Evolutionary conservation across 2,329 filamentous ascomycete species (phyloP), one percentile per base, ranked within the genome.

Genomic region (Penicillium paneum): DNA sequence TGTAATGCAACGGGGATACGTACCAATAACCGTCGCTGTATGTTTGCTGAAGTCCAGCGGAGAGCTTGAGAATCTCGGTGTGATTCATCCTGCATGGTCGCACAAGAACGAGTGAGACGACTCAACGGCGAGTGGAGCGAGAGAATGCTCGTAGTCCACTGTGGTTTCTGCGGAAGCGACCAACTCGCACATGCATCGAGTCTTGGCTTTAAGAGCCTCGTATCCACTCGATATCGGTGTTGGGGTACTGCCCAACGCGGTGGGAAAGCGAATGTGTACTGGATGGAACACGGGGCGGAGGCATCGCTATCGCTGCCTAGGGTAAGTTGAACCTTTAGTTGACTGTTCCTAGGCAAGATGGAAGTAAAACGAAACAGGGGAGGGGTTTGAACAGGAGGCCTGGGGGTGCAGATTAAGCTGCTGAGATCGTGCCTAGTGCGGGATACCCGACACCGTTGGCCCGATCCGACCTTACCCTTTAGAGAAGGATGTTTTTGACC

Each of bases 391-490:
- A 13, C 42, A 44, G 35, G 21, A 26, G 8, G 21, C 29, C 17
- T 43, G 47, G 28, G n/a, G 19, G 28, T 34, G 50, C 36, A 48
- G 44, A 36, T 44, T 49, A 39, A 43, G 46, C 40, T 11, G 43
- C 19, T 53, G 43, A 41, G 44, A 41, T 41, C 36, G 24, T 48
- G 29, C 31, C 28, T 28, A 41, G 26, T 49, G 15, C 47, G 19
- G 43, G 50, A 53, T 53, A 26, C 43, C 43, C 43, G 50, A 40
- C 8, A 48, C 28, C 28, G 36, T 32, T 49, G 34, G 38, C 15
- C 44, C 50, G 50, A 53, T 49, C 50, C 10, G 24, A 40, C 50
- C 36, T 28, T 48, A 29, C 50, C 43, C 29, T 17, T 49, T 49
- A 35, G 17, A 43, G 47, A 42, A 49, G 15, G 28, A 26, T 26